Conservation (phyloP, 768 basidiomycete genomes). For the Pleurotus eryngii region DNA sequence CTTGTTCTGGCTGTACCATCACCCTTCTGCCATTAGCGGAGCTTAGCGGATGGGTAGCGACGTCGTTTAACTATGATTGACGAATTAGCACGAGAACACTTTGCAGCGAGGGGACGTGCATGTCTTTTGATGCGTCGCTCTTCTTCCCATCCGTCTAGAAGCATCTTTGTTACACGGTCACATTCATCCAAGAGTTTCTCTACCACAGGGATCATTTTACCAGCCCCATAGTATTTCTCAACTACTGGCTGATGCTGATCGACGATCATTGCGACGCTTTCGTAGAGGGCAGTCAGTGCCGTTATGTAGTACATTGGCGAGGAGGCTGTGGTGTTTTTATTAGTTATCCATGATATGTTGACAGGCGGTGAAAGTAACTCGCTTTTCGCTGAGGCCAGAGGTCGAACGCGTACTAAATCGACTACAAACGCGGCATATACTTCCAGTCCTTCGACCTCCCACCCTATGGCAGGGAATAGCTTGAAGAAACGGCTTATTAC, state of each 20-base stretch:
- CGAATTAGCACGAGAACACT: neutral
- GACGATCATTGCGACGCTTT: slow-evolving; percentile 92
- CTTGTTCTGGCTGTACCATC: slow-evolving; percentile 41
- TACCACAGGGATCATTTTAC: slow-evolving; percentile 83
- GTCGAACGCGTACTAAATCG: slow-evolving; percentile 77
- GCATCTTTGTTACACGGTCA: slow-evolving; percentile 73
- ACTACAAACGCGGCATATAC: slow-evolving; percentile 93
- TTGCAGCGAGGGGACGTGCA: slow-evolving; percentile 32
- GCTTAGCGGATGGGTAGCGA: slow-evolving; percentile 13
- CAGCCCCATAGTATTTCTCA: slow-evolving; percentile 93
- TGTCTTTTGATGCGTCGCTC: slow-evolving; percentile 82
- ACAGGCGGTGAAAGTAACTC: slow-evolving; percentile 14
- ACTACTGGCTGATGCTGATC: slow-evolving; percentile 98
- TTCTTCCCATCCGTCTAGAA: slow-evolving; percentile 88
- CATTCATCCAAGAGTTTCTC: slow-evolving; percentile 77
- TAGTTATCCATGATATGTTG: slow-evolving; percentile 5
- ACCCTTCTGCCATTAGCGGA: slow-evolving; percentile 29
- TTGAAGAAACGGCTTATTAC: slow-evolving; percentile 95
- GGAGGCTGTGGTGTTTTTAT: slow-evolving; percentile 54
- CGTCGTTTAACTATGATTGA: neutral
- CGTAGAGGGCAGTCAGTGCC: slow-evolving; percentile 86
- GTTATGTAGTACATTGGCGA: slow-evolving; percentile 92
- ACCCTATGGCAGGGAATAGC: slow-evolving; percentile 92
- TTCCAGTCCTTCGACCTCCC: slow-evolving; percentile 88
- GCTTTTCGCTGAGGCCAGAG: slow-evolving; percentile 84